Conservation (phyloP, 2,329 filamentous ascomycete species). For the Alternaria postmessia region DNA sequence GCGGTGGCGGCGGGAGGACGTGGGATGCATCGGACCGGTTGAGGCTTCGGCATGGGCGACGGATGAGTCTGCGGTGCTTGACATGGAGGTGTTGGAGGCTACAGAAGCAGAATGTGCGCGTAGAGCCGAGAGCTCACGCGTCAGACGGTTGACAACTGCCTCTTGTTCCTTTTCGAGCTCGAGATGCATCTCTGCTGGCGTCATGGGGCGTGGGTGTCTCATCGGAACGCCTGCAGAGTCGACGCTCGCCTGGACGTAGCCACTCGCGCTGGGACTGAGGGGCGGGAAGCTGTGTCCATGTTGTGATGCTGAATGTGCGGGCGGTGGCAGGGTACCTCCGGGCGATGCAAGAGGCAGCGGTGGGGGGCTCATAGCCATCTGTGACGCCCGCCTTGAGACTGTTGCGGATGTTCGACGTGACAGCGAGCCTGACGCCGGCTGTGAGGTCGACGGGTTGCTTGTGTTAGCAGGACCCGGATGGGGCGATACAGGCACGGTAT, state of each 20-base stretch:
- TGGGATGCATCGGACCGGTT: slow-evolving; percentile 60
- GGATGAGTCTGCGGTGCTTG: slow-evolving; percentile 56
- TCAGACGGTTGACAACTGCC: slow-evolving; percentile 91
- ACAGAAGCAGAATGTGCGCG: slow-evolving; percentile 72
- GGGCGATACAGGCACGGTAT: slow-evolving; percentile 53
- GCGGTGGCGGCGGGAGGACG: slow-evolving; percentile 63
- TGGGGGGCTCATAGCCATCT: slow-evolving; percentile 58
- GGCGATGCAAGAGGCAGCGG: slow-evolving; percentile 53
- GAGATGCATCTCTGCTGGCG: slow-evolving; percentile 85
- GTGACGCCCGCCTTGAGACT: slow-evolving; percentile 48
- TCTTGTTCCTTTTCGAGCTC: slow-evolving; percentile 96
- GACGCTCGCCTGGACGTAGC: slow-evolving; percentile 34
- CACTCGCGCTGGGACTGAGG: slow-evolving; percentile 43
- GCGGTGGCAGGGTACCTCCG: slow-evolving; percentile 37
- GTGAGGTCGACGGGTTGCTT: slow-evolving; percentile 26
- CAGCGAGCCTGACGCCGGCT: slow-evolving; percentile 37
- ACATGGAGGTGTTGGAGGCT: slow-evolving; percentile 59
- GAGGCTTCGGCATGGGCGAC: slow-evolving; percentile 54
- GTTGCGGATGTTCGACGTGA: slow-evolving; percentile 36
- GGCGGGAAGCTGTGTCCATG: slow-evolving; percentile 47
- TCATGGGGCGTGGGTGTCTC: slow-evolving; percentile 86
- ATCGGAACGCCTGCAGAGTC: slow-evolving; percentile 69
- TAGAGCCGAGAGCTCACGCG: slow-evolving; percentile 85
- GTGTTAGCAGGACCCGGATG: slow-evolving; percentile 27
- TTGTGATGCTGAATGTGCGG: slow-evolving; percentile 27